Conservation (phyloP, 495 filamentous ascomycete genomes). For the Trichoderma erinaceum region DNA sequence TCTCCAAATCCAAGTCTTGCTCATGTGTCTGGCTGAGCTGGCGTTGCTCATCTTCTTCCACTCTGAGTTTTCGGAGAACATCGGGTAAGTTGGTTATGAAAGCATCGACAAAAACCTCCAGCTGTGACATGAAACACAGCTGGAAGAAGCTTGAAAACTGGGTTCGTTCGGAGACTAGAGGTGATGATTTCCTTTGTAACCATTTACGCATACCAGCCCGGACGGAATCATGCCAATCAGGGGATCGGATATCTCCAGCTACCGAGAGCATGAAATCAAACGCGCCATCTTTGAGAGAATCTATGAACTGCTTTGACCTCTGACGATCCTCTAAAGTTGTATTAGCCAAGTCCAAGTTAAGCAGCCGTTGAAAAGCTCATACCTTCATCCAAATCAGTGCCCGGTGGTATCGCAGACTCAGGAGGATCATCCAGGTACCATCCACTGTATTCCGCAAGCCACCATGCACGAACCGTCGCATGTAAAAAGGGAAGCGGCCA, state of each 20-base stretch:
- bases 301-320: slow-evolving; percentile 63
- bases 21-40: slow-evolving; percentile 63
- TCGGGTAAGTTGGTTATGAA: slow-evolving; percentile 95
- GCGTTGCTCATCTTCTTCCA: slow-evolving; percentile 83
- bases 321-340: slow-evolving; percentile 51
- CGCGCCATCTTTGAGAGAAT: slow-evolving; percentile 79
- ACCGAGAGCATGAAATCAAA: slow-evolving; percentile 86
- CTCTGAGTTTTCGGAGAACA: slow-evolving; percentile 75
- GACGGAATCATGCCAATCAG: slow-evolving; percentile 75
- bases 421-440: slow-evolving; percentile 70
- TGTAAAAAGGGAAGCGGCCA: slow-evolving; percentile 70
- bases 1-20: slow-evolving; percentile 76
- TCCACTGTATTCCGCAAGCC: slow-evolving; percentile 88
- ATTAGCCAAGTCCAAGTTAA: slow-evolving; percentile 19
- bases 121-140: slow-evolving; percentile 62
- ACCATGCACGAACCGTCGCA: slow-evolving; percentile 68
- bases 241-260: slow-evolving; percentile 62
- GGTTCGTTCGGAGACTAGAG: slow-evolving; percentile 55
- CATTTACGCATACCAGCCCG: slow-evolving; percentile 66
- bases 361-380: slow-evolving; percentile 15
- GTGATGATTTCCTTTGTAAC: slow-evolving; percentile 68
- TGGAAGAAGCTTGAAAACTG: slow-evolving; percentile 60
- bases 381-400: slow-evolving; percentile 45
- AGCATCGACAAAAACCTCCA: slow-evolving; percentile 81
- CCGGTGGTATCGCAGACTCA: slow-evolving; percentile 50